These are phyloP conservation scores for Castanospermum australe DNA, from an alignment of 306 rosid species.

Conservation along the genomic window DNA sequence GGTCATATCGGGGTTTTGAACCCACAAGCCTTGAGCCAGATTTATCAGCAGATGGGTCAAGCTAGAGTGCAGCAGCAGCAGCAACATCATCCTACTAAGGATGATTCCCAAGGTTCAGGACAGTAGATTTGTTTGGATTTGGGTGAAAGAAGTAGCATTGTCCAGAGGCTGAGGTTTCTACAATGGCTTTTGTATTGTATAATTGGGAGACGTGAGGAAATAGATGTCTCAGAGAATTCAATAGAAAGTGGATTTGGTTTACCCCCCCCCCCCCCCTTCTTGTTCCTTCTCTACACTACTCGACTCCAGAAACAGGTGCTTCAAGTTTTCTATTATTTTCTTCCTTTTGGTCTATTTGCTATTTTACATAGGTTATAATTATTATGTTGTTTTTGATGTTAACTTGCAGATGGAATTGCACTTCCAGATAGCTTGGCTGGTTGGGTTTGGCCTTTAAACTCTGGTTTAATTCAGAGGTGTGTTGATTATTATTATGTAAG, in stretches of 20 bases:
- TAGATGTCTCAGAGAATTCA: conserved; percentile 49
- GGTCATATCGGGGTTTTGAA: conserved; percentile 88
- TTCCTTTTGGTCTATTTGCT: background rate
- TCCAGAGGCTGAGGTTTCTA: conserved; percentile 48
- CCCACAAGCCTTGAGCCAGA: conserved; percentile 79
- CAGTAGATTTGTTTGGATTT: conserved; percentile 46
- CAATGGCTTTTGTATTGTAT: conserved; percentile 53
- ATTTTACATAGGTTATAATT: conserved; percentile 5
- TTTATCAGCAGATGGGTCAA: conserved; percentile 97
- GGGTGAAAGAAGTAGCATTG: conserved; percentile 36
- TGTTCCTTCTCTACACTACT: conserved; percentile 56
- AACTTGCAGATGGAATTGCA: conserved; percentile 77
- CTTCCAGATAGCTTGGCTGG: conserved; percentile 55
- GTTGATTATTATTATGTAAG: conserved; percentile 65
- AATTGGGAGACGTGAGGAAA: conserved; percentile 48
- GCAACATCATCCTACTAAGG: conserved; percentile 58
- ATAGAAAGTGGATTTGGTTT: conserved; percentile 71
- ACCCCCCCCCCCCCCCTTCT: conserved; percentile 24
- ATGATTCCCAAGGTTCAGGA: conserved; percentile 94
- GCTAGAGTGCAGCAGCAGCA: conserved; percentile 65
- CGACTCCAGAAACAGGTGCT: conserved; percentile 64
- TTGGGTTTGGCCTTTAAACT: conserved; percentile 66
- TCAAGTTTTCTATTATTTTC: background rate
- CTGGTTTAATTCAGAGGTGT: conserved; percentile 78
- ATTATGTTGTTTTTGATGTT: conserved; percentile 31